Conservation (phyloP, 345 rosid genomes). For the Gossypium anomalum region DNA sequence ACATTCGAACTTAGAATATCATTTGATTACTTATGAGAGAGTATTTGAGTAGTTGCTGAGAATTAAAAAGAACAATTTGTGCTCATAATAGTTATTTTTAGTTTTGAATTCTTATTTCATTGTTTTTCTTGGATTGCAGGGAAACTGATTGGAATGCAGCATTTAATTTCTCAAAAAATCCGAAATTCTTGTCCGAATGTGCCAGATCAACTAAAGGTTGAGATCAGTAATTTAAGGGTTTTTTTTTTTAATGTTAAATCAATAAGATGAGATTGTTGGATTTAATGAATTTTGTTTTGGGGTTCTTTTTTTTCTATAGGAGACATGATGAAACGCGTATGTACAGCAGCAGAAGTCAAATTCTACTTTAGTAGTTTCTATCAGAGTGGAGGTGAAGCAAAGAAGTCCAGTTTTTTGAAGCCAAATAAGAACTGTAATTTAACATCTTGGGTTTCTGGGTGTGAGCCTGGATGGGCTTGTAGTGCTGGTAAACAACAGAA, state of each 20-base stretch:
- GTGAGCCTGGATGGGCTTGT: conserved; percentile 99
- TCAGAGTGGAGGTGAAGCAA: conserved; percentile 23
- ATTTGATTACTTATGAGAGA: too few relatives aligned
- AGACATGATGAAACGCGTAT: conserved; percentile 59
- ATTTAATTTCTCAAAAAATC: conserved; percentile 67
- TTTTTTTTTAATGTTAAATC: background rate
- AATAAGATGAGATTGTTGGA: background rate
- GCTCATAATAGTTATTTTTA: too few relatives aligned
- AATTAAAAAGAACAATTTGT: too few relatives aligned
- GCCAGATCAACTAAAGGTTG: conserved; percentile 58
- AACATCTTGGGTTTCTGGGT: conserved; percentile 84
- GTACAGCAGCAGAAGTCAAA: conserved; percentile 87
- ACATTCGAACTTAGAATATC: too few relatives aligned
- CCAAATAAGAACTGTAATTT: conserved; percentile 93
- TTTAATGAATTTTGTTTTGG: conserved; percentile 4
- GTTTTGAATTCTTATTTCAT: too few relatives aligned
- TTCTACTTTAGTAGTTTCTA: conserved; percentile 66
- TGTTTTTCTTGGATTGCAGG: conserved; percentile 32
- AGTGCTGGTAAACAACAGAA: conserved; percentile 36
- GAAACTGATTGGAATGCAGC: conserved; percentile 81
- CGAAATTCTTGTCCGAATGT: conserved; percentile 57
- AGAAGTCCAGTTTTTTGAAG: conserved; percentile 45
- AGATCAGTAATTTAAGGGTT: background rate
- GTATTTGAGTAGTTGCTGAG: too few relatives aligned
- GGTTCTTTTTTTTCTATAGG: conserved; percentile 35